Percentiles rank a stretch among this genome's conserved stretches.
phyloP scores from a whole-genome alignment of 2,329 filamentous ascomycete genomes.

The Lecanicillium sp. region DNA sequence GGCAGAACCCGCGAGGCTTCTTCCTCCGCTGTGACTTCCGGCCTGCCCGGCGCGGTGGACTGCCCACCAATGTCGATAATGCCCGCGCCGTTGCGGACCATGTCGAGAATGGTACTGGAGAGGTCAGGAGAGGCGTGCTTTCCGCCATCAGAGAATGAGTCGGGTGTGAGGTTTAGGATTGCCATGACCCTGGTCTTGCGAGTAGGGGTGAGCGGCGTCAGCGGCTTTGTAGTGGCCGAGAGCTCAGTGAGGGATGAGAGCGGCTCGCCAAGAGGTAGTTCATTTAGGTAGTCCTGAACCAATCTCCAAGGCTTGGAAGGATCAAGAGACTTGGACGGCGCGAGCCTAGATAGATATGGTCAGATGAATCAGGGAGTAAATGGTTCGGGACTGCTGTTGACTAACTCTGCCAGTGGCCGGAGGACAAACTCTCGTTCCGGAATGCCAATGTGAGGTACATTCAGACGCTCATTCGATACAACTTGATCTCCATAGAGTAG shows the following conservation, averaged over 20 bases:
- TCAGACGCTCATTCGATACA: slow-evolving; percentile 65
- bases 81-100: slow-evolving; percentile 63
- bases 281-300: slow-evolving; percentile 53
- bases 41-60: slow-evolving; percentile 74
- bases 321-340: slow-evolving; percentile 46
- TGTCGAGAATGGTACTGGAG: slow-evolving; percentile 47
- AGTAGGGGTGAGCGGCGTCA: slow-evolving; percentile 50
- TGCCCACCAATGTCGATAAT: slow-evolving; percentile 93
- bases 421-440: slow-evolving; percentile 90
- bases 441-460: slow-evolving; percentile 77
- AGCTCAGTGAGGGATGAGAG: slow-evolving; percentile 55
- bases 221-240: slow-evolving; percentile 33
- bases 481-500: slow-evolving; percentile 67
- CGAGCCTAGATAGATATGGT: slow-evolving; percentile 33
- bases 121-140: slow-evolving; percentile 49
- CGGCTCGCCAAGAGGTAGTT: slow-evolving; percentile 41
- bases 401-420: slow-evolving; percentile 72
- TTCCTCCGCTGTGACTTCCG: slow-evolving; percentile 61
- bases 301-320: slow-evolving; percentile 50
- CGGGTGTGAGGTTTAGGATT: slow-evolving; percentile 88
- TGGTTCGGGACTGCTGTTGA: background rate
- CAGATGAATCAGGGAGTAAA: background rate
- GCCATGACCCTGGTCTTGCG: slow-evolving; percentile 79
- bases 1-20: slow-evolving; percentile 75
- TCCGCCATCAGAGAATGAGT: slow-evolving; percentile 94